Base-by-base conservation (phyloP, 306 rosid species). In the Sicyos edulis region DNA sequence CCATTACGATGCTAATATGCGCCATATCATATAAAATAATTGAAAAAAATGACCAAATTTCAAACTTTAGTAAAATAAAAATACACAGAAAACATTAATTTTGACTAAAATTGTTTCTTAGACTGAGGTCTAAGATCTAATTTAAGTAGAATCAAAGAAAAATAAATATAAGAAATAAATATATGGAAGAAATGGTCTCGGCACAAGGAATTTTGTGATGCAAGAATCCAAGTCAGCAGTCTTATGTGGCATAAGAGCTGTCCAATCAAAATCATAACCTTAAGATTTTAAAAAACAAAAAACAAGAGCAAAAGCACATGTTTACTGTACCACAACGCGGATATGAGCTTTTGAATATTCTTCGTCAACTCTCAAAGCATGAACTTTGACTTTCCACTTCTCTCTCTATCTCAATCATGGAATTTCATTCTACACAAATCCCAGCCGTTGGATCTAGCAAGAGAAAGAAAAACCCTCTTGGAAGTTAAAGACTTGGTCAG, bases 401-500 rank as follows among this genome's bases (percentile, higher is more conserved):
- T 68, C 71, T 66, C 74, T 51, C 61, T 29, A 15, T 70, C 54
- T 67, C 62, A 32, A 29, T 54, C 62, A 50, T 69, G 45, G 45
- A 52, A 70, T 53, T 50, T 26, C 26, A 51, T 53, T n/a, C 8
- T 50, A 10, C 0, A 22, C 24, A 9, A 51, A 20, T 21, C 72
- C 13, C 54, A 45, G n/a, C 55, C 72, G 72, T 66, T 5, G 71
- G 54, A 42, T 66, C 58, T 68, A 68, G 73, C 24, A 42, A 8
- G 73, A 49, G 73, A 71, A 40, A 52, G 17, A 54, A 62, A 71
- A 20, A 4, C 49, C 60, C 60, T 54, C 53, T 71, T 71, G 60
- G 51, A 71, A 53, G 62, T 52, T 71, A 71, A 47, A 67, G 74
- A 71, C 60, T 54, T 53, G 74, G 74, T 71, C 74, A 71, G 74